Percentiles rank a stretch among this genome's conserved stretches.
These are phyloP conservation scores for Fraxinus sp. DNA, from an alignment of 305 asterid species.

Conservation along the genomic window DNA sequence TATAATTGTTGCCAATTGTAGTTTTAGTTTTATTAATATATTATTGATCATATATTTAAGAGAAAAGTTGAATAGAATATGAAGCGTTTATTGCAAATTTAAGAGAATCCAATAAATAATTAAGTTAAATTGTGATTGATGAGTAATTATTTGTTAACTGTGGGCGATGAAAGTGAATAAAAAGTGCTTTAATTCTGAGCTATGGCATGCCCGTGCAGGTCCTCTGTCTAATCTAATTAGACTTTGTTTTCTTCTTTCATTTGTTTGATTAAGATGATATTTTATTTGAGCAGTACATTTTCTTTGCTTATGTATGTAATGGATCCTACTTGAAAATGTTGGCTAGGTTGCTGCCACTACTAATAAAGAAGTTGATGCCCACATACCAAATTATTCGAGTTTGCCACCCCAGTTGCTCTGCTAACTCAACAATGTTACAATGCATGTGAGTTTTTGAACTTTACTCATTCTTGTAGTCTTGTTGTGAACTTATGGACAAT, in stretches of 20 bases:
- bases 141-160: conserved; percentile 23
- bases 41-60: neutral
- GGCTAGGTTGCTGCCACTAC: conserved; percentile 87
- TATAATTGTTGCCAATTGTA: conserved; percentile 14
- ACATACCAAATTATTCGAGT: conserved; percentile 88
- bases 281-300: neutral
- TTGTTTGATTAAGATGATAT: conserved; percentile 6
- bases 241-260: neutral
- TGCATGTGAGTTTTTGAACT: conserved; percentile 65
- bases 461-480: conserved; percentile 6
- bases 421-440: conserved; percentile 93
- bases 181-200: conserved; percentile 89
- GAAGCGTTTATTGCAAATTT: conserved; percentile 1
- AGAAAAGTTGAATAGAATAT: neutral
- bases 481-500: conserved; percentile 11
- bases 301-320: conserved; percentile 6
- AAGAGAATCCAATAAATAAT: conserved; percentile 7
- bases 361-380: conserved; percentile 85
- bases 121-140: conserved; percentile 38
- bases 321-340: conserved; percentile 34
- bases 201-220: conserved; percentile 99
- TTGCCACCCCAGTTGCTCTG: conserved; percentile 84
- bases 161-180: conserved; percentile 69
- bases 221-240: conserved; percentile 45
- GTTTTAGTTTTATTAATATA: conserved; percentile 23